Evolutionary conservation across 306 rosid genomes (phyloP), one percentile per base, ranked within the genome.

Genomic region (Ziziphus jujuba): DNA sequence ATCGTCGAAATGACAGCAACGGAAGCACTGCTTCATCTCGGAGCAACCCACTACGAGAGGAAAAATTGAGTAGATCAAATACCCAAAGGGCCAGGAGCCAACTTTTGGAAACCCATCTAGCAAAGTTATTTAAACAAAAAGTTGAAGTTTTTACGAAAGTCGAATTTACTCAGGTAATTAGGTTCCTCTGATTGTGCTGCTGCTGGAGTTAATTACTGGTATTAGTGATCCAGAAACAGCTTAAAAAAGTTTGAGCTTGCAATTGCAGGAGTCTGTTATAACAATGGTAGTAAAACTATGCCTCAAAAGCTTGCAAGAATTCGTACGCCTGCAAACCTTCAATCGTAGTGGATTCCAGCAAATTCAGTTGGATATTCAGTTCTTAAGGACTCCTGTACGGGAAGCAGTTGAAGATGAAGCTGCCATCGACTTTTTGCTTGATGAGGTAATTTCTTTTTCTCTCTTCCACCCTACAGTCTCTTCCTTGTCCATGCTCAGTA

Each of bases 341-440:
- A 93, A 88, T 74, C 84, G 97, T 61, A 93, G 97, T 62, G 98
- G 98, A 76, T 93, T 93, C 85, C 96, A 90, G 78, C 98, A 90
- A 85, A 80, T 93, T 84, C 98, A 93, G 69, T 76, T 93, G 76
- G 98, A 93, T 82, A 82, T 86, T 77, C 97, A 88, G 68, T 93
- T 83, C 77, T 65, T 93, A 35, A 86, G 96, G 78, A 81, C 82
- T 73, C 90, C 95, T 49, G 55, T 82, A 61, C 88, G 87, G 84
- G 98, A 90, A 73, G 73, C 69, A 23, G 91, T 88, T 58, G 96
- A 86, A 80, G 97, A 90, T 84, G 96, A 90, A 86, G 97, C 95
- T 31, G 91, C 85, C 9, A 70, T 86, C 15, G 98, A 90, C 82
- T 90, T 93, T 77, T 82, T 93, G 73, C 91, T 93, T 21, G 98